phyloP scores from a whole-genome alignment of 805 yeast genomes.

The Zygoascus flipseniorum region DNA sequence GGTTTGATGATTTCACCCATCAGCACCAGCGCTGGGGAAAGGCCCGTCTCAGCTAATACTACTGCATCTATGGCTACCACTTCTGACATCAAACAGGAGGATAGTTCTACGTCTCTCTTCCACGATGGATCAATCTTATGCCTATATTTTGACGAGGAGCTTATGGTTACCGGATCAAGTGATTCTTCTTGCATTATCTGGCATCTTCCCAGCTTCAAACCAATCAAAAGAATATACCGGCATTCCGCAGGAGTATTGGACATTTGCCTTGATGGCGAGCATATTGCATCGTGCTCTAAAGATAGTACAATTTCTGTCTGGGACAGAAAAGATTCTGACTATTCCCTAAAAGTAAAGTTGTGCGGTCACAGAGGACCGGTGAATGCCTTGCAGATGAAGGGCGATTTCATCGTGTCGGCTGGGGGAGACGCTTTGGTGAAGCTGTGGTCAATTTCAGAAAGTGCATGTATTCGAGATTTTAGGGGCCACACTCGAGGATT shows the following conservation, averaged over 20 bases:
- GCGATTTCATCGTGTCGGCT: slow-evolving; percentile 24
- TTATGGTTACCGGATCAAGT: slow-evolving; percentile 29
- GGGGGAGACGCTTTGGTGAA: slow-evolving; percentile 72
- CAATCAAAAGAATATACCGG: slow-evolving; percentile 17
- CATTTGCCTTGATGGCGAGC: slow-evolving; percentile 18
- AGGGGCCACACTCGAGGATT: slow-evolving; percentile 80
- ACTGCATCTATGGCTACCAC: not conserved
- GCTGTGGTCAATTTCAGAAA: slow-evolving; percentile 72
- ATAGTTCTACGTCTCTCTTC: not conserved
- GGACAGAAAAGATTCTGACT: slow-evolving; percentile 17
- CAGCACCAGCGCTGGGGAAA: not conserved
- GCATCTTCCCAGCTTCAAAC: slow-evolving; percentile 18
- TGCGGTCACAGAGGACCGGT: slow-evolving; percentile 29
- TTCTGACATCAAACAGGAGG: not conserved
- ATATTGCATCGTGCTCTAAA: slow-evolving; percentile 28
- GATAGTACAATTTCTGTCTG: slow-evolving; percentile 27
- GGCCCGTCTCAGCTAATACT: not conserved
- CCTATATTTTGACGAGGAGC: slow-evolving; percentile 19
- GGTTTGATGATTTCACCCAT: not conserved
- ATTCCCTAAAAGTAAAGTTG: slow-evolving; percentile 14
- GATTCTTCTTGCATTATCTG: slow-evolving; percentile 28
- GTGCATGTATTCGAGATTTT: slow-evolving; percentile 56
- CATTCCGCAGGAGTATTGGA: slow-evolving; percentile 26
- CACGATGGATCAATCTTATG: slow-evolving; percentile 30
- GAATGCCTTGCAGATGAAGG: slow-evolving; percentile 25